A percentile compares a stretch with the other conserved stretches of the same genome.
These are phyloP conservation scores for Suhomyces maxii DNA, from an alignment of 1,139 yeast species.

Conservation along the genomic window DNA sequence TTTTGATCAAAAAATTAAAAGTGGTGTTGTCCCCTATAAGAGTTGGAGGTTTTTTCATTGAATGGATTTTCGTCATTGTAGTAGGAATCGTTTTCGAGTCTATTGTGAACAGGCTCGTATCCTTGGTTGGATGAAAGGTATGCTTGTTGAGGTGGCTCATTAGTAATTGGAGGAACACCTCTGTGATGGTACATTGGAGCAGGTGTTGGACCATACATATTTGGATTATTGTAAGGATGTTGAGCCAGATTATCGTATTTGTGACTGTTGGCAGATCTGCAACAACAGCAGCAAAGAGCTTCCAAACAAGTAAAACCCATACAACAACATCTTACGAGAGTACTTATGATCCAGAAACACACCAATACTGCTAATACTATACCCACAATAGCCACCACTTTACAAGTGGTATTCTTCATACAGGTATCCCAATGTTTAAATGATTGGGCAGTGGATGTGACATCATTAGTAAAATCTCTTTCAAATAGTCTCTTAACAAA, in stretches of 20 bases:
- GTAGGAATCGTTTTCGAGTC: constrained; percentile 2
- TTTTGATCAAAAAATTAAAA: too few relatives aligned
- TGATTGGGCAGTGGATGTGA: constrained; percentile 50
- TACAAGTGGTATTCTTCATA: constrained; percentile 75
- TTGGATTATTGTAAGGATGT: constrained; percentile 32
- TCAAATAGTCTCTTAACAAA: constrained; percentile 4
- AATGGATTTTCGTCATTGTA: constrained; percentile 17
- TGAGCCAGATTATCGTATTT: constrained; percentile 17
- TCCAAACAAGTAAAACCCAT: constrained; percentile 45
- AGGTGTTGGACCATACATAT: constrained; percentile 38
- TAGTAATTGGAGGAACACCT: constrained; percentile 8
- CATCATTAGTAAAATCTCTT: constrained; percentile 17
- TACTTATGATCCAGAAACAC: constrained; percentile 43
- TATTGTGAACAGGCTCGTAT: constrained; percentile 15
- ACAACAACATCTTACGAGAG: constrained; percentile 46
- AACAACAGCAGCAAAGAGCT: constrained; percentile 50
- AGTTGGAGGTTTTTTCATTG: constrained; percentile 6
- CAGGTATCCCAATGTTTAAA: constrained; percentile 76
- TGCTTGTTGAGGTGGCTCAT: constrained; percentile 16
- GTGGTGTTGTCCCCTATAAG: neutral
- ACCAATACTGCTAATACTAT: constrained; percentile 56
- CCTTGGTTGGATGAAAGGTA: constrained; percentile 17
- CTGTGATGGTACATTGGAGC: constrained; percentile 19
- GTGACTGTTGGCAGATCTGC: constrained; percentile 27
- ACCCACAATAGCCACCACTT: constrained; percentile 75